Conservation (phyloP, 495 filamentous ascomycete species). For the Tuber umbilicatum region DNA sequence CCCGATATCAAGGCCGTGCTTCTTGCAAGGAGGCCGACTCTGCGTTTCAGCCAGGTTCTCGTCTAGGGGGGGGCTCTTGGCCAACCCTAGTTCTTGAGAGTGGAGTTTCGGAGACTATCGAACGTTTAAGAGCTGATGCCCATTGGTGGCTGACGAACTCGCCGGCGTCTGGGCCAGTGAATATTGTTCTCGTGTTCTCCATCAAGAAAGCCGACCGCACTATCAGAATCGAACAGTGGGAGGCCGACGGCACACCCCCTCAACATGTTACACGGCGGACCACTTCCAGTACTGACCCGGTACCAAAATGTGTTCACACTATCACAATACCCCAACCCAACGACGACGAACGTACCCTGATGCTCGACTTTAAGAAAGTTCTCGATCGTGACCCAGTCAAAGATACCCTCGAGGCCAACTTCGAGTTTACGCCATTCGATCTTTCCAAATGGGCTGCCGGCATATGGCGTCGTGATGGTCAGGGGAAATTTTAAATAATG, state of each 20-base stretch:
- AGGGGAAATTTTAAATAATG: too few species aligned
- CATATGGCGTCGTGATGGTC: too few species aligned
- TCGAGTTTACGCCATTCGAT: too few species aligned
- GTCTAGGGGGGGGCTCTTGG: background rate
- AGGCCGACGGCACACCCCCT: background rate
- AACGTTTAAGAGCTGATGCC: constrained; percentile 4
- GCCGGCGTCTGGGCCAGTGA: constrained; percentile 1
- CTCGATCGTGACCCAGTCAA: too few species aligned
- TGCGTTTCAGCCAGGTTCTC: background rate
- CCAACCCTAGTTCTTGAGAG: constrained; percentile 16
- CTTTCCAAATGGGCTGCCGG: too few species aligned
- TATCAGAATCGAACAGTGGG: constrained; percentile 3
- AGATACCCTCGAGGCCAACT: too few species aligned
- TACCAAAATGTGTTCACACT: too few species aligned
- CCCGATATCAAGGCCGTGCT: background rate
- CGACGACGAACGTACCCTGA: too few species aligned
- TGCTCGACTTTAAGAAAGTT: too few species aligned
- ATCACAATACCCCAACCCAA: too few species aligned
- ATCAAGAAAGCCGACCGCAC: background rate
- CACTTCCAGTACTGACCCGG: too few species aligned
- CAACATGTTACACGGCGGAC: too few species aligned
- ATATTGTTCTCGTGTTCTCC: constrained; percentile 6
- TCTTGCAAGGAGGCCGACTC: constrained; percentile 11
- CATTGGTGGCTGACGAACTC: constrained; percentile 14
- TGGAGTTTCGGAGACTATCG: constrained; percentile 6